Evolutionary conservation across 2,329 filamentous ascomycete species (phyloP), one percentile per base, ranked within the genome.

Genomic region (Monilinia fructigena): DNA sequence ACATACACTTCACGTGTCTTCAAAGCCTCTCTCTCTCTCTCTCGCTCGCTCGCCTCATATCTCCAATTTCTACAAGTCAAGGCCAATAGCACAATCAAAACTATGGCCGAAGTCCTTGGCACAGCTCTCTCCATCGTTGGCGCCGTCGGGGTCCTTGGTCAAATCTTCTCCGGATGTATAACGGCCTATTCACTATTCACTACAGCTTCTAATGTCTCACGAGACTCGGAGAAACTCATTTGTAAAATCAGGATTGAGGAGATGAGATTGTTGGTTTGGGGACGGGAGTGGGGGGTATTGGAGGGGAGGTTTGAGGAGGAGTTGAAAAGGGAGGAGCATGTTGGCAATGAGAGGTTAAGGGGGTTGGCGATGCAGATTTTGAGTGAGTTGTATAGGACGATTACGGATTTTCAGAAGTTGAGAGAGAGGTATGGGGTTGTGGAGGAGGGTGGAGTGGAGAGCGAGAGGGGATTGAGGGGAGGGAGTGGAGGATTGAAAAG

Each of bases 191-290:
- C 76, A 38, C 78, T 80, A 75, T 82, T 82, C 72, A 78, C 78
- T 20, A 73, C 76, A 20, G 80, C 80, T 1, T 72, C 75, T 52
- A 77, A 80, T 56, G 73, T 81, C n/a, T 79, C 80, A 66, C 72
- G 73, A 28, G 80, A 82, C 71, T 77, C 76, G 67, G 78, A 80
- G 71, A 77, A 78, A 50, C 74, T 82, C 42, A 73, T 80, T 54
- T 82, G 80, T 75, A 82, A 82, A 71, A 79, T 82, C 65, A 78
- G 79, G 61, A 82, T 82, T 71, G 80, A 82, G 74, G 80, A 82
- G 77, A 81, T 80, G 79, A 77, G 80, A 4, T 76, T 82, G 47
- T 72, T 80, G 40, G 79, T 81, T 66, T 82, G 80, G 80, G 80
- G 80, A 23, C 73, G 80, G 42, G 79, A 81, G 69, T 82, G 80